Evolutionary conservation across 306 rosid genomes (phyloP), one percentile per base, ranked within the genome.

Genomic region (Trichosanthes cucumerina): DNA sequence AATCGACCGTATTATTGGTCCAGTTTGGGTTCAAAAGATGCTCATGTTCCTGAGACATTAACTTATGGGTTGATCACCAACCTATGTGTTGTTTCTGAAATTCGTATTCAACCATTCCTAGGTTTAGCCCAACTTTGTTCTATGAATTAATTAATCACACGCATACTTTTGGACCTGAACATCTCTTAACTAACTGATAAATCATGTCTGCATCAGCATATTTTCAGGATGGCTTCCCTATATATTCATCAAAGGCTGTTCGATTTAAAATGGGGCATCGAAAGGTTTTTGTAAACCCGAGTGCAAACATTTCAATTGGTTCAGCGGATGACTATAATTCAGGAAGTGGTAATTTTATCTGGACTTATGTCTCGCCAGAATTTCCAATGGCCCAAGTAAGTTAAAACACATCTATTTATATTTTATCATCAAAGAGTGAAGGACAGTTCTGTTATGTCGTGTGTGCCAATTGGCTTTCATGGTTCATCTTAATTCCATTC

Each of bases 351-450:
- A 60, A 79, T 14, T 83, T 82, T 69, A 74, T 78, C 19, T 89
- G 93, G 91, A 86, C 88, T 15, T 89, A 88, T 70, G 82, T 82
- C 59, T 91, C 96, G 54, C 96, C 93, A 53, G 88, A 81, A 83
- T 91, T 86, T 83, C 93, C 89, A 77, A 85, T 91, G 89, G 81
- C 77, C 26, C 92, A 85, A 83, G 93, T 91, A 80, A 69, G 87
- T 71, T 80, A 31, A 71, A 26, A 38, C 39, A n/a, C 23, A 57
- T 43, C 19, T n/a, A 43, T 44, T 26, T 23, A 21, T 19, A 44
- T 21, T 70, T 70, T 43, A 26, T 9, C 54, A 39, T 43, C 33
- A 68, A 9, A 1, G 52, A 65, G 14, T 12, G 28, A 38, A 38
- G 7, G 9, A 36, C 28, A 4, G 16, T 68, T 68, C 28, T 23